These are phyloP conservation scores for Candida patagonica DNA, from an alignment of 805 yeast species.

Conservation along the genomic window DNA sequence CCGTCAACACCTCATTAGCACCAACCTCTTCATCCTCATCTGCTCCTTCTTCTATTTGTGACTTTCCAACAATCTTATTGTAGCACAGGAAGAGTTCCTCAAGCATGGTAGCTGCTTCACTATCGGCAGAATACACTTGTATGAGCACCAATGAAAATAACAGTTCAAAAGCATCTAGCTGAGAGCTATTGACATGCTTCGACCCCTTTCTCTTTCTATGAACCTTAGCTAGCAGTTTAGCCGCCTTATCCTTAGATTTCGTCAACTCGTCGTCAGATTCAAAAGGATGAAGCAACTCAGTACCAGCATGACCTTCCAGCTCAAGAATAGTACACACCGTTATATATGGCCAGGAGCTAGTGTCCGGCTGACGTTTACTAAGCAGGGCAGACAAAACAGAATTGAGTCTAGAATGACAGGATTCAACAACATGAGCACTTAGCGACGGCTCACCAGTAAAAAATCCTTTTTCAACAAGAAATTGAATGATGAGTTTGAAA, in stretches of 20 bases:
- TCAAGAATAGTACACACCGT: slow-evolving; percentile 16
- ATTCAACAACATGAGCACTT: slow-evolving; percentile 17
- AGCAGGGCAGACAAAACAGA: slow-evolving; percentile 58
- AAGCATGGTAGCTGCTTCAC: slow-evolving; percentile 66
- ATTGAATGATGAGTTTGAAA: slow-evolving; percentile 24
- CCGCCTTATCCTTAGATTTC: slow-evolving; percentile 39
- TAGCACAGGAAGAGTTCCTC: slow-evolving; percentile 63
- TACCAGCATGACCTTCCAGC: slow-evolving; percentile 14
- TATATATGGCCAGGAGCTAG: slow-evolving; percentile 49
- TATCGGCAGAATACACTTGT: slow-evolving; percentile 62
- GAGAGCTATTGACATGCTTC: slow-evolving; percentile 30
- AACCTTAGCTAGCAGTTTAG: slow-evolving; percentile 39
- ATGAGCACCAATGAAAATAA: slow-evolving; percentile 67
- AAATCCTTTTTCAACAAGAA: slow-evolving; percentile 35
- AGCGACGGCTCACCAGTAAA: slow-evolving; percentile 25
- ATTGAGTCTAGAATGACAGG: slow-evolving; percentile 40
- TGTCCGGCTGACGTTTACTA: slow-evolving; percentile 34
- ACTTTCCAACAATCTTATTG: slow-evolving; percentile 32
- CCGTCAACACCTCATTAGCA: slow-evolving; percentile 43
- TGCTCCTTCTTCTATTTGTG: slow-evolving; percentile 30
- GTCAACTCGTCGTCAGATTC: slow-evolving; percentile 45
- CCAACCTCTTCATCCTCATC: slow-evolving; percentile 32
- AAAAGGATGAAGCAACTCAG: slow-evolving; percentile 32
- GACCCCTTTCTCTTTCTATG: slow-evolving; percentile 30
- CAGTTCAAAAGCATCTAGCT: slow-evolving; percentile 60